Evolutionary conservation across 495 filamentous ascomycete species (phyloP), one percentile per base, ranked within the genome.

Genomic region (Penicillium salamii): DNA sequence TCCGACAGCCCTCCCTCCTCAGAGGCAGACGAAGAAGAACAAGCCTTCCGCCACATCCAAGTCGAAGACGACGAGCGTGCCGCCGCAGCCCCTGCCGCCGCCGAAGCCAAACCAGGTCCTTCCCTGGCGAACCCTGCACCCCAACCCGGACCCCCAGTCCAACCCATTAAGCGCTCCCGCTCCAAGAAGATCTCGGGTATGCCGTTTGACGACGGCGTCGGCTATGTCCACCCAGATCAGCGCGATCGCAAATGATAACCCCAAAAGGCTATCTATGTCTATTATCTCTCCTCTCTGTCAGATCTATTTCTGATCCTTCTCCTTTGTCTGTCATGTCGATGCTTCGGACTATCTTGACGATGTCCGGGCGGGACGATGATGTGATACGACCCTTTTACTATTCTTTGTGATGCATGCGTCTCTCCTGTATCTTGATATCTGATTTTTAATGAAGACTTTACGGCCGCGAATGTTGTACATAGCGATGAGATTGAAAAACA

Each of bases 61-160:
- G 75, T 80, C 5, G 78, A 80, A 39, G 78, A 79, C 36, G 75
- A 78, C 28, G 75, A 78, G 31, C 71, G 63, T 14, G 57, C 63
- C 13, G 55, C 61, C 15, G 54, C 64, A 3, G 52, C 55, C 0
- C 63, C 69, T 9, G 70, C 64, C 24, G 59, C 66, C 31, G 59
- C 62, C 8, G 63, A 69, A 29, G 45, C 61, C 38, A 77, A 69
- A 59, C 58, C 59, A 7, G 68, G 69, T 18, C 62, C 70, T 13
- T 68, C 67, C 4, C 55, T 70, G 43, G 52, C 66, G 13, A 66
- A 63, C 46, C 59, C 68, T 38, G 55, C 64, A 3, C 55, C 63
- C 13, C 63, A 64, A 38, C 55, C 62, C 12, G 55, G 63, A 4
- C 32, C 58, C 13, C 54, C 68, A 17, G 43, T 75, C 13, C 61